These are phyloP conservation scores for Roridomyces roridus DNA, from an alignment of 768 basidiomycete genomes.

Conservation along the genomic window DNA sequence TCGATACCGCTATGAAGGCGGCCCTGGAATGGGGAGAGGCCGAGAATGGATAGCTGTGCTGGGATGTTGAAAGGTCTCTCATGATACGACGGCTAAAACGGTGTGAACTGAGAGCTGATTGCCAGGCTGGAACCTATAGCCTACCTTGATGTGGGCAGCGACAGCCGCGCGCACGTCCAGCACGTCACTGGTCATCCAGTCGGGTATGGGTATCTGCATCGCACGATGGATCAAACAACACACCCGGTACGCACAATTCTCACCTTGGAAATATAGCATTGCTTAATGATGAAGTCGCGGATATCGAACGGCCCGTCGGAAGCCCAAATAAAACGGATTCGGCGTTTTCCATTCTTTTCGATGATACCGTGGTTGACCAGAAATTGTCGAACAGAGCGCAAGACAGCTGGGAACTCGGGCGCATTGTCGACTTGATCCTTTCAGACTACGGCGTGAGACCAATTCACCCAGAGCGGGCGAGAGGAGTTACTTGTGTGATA, in stretches of 20 bases:
- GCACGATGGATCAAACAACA: conserved; percentile 1
- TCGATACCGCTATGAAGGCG: conserved; percentile 90
- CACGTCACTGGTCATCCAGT: conserved; percentile 76
- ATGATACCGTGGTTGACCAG: conserved; percentile 75
- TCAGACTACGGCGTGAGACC: not conserved
- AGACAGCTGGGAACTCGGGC: conserved; percentile 75
- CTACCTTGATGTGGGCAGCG: conserved; percentile 27
- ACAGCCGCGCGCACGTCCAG: conserved; percentile 76
- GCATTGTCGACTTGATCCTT: conserved; percentile 84
- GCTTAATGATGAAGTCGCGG: conserved; percentile 86
- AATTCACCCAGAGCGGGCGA: conserved; percentile 10
- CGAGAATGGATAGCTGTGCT: conserved; percentile 77
- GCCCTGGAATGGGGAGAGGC: conserved; percentile 79
- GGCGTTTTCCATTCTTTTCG: conserved; percentile 60
- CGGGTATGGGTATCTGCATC: conserved; percentile 66
- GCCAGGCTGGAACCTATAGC: conserved; percentile 4
- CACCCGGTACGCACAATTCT: conserved; percentile 5
- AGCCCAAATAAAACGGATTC: conserved; percentile 80
- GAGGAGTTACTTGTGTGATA: conserved; percentile 80
- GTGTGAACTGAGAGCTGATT: conserved; percentile 15
- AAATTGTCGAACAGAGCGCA: conserved; percentile 69
- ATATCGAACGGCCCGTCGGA: conserved; percentile 86
- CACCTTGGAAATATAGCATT: conserved; percentile 76
- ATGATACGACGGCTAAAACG: conserved; percentile 5
- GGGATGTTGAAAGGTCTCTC: conserved; percentile 68